Percentiles rank a stretch among this genome's conserved stretches.
These are phyloP conservation scores for Funneliformis mosseae DNA, from an alignment of 192 early-diverging fungal genomes.

Conservation along the genomic window DNA sequence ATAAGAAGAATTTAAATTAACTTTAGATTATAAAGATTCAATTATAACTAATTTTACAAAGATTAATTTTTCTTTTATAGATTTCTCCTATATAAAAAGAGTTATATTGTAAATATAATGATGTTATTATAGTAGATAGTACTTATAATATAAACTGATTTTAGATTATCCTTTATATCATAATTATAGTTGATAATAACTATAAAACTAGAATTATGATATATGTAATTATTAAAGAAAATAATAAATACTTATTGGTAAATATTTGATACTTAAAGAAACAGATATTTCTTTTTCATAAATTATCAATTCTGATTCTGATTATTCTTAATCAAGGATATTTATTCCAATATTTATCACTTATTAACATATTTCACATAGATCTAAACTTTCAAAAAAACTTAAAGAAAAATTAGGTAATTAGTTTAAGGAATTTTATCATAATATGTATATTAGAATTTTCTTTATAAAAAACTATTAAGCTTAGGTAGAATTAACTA, in stretches of 20 bases:
- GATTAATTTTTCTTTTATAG: not conserved
- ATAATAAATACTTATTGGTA: not conserved
- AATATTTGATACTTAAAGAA: not conserved
- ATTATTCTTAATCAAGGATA: not conserved
- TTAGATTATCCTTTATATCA: not conserved
- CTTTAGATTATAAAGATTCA: not conserved
- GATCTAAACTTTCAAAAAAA: not conserved
- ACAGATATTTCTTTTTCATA: not conserved
- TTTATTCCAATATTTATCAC: not conserved
- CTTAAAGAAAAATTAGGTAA: not conserved
- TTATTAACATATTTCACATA: not conserved
- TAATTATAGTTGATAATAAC: not conserved
- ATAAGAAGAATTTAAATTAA: not conserved
- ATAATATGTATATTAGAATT: not conserved
- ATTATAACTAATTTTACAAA: not conserved
- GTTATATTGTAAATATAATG: not conserved
- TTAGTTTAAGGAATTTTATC: not conserved
- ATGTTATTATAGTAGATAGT: conserved; percentile 5
- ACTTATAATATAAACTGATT: not conserved
- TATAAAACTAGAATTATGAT: not conserved
- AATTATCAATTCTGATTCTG: not conserved
- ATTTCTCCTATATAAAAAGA: not conserved
- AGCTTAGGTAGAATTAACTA: not conserved
- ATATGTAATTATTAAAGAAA: not conserved
- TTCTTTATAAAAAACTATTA: not conserved